Percentiles rank a stretch among this genome's conserved stretches.
Conservation (phyloP, 1,284 basidiomycete species). For the Golubevia pallescens region DNA sequence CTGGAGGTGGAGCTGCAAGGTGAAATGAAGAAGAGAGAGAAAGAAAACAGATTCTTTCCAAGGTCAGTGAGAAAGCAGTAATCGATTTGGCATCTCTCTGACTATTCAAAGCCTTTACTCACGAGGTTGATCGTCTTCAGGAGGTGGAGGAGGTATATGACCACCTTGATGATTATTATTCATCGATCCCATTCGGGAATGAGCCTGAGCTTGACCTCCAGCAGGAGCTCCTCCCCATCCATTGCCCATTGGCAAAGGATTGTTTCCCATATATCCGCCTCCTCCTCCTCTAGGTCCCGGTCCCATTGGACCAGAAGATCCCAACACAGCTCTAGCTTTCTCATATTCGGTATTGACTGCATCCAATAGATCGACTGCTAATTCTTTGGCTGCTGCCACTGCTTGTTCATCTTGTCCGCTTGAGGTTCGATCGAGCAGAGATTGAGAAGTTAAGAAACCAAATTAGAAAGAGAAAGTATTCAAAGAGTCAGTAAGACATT, state of each 20-base stretch:
- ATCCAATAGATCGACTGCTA: constrained; percentile 54
- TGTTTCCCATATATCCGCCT: not conserved
- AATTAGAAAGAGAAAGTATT: not conserved
- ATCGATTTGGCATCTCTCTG: no score
- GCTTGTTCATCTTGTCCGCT: constrained; percentile 44
- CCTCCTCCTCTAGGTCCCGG: not conserved
- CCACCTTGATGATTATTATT: constrained; percentile 24
- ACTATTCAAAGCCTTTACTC: not conserved
- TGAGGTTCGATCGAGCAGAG: not conserved
- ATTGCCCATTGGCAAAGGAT: not conserved
- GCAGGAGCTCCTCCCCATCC: constrained; percentile 9
- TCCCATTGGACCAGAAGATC: not conserved
- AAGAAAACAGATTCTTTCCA: no score
- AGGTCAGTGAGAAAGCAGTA: no score
- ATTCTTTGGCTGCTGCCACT: constrained; percentile 40
- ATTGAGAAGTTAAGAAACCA: not conserved
- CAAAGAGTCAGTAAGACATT: not conserved
- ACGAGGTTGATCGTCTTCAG: constrained; percentile 14
- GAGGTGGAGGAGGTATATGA: constrained; percentile 33
- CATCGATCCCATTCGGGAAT: no score
- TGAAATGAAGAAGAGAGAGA: no score
- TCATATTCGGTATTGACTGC: constrained; percentile 50
- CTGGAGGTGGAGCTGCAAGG: no score
- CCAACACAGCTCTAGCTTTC: constrained; percentile 35
- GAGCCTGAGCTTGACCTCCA: constrained; percentile 15